Base-by-base conservation (phyloP, 1,284 basidiomycete species). In the Gomphus sp. region DNA sequence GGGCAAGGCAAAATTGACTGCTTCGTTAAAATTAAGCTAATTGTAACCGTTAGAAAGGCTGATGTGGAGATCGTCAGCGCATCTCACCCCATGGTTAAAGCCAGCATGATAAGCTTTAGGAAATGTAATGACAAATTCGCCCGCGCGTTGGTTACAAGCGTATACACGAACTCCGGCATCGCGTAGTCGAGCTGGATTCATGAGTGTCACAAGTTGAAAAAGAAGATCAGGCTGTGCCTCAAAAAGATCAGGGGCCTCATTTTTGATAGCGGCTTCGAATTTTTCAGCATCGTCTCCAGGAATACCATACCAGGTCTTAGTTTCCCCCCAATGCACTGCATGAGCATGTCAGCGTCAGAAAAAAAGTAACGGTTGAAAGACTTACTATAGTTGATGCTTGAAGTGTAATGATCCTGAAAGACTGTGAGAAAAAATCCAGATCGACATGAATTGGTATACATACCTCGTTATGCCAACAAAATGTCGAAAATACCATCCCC, bases 401-500 rank as follows among this genome's bases (percentile, higher is more conserved):
- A 98, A 11, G 95, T 98, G 72, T 96, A 97, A 74, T 99, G 97
- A 74, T 99, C 97, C 85, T 91, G 65, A 12, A 25, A 39, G 22
- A 6, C 58, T 49, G 58, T 64, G 50, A 63, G 60, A 25, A 33
- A 12, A 14, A 33, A 31, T 18, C 49, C 28, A 3, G 8, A 12
- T 12, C 16, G 33, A 34, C 12, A 50, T 50, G 4, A 14, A 3
- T 37, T 47, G 48, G 18, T 37, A 18, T 56, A 67, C 76, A 56
- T 67, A 88, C 88, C 82, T 99, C 97, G 70, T 99, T 99, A 74
- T 99, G 97, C 97, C 97, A 99, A 72, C 96, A 98, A 73, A 99
- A 99, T 1, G 97, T 96, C 10, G 95, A 98, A 72, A 99, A 98
- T 50, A 95, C 81, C 96, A 99, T 99, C 54, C 97, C 97, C 60